phyloP scores from a whole-genome alignment of 225 moss, liverwort and hornwort genomes.

The Polytrichum commune region DNA sequence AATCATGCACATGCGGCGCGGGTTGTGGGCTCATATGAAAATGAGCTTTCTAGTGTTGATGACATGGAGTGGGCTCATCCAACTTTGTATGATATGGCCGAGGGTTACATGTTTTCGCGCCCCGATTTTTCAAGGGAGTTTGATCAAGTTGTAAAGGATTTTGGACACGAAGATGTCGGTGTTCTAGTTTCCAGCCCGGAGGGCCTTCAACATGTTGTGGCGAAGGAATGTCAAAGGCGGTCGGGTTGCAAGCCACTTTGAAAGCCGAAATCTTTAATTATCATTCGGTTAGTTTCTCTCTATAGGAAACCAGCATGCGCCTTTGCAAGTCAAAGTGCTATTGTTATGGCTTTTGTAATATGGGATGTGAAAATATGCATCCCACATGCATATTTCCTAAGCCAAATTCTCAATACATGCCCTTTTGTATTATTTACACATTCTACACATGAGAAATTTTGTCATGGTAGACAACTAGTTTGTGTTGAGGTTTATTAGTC shows the following conservation, averaged over 20 bases:
- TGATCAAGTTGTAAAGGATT: background rate
- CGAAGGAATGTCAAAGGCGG: background rate
- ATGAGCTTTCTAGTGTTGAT: too few species aligned
- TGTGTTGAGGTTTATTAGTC: too few species aligned
- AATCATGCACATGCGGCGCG: too few species aligned
- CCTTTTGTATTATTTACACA: too few species aligned
- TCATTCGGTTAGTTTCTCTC: background rate
- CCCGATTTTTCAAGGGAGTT: background rate
- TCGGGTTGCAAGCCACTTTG: background rate
- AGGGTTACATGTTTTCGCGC: background rate
- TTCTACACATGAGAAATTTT: too few species aligned
- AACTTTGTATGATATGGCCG: background rate
- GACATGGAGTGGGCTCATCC: background rate
- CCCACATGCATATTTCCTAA: too few species aligned
- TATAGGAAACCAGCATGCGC: background rate
- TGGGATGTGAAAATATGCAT: too few species aligned
- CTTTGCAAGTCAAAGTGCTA: too few species aligned
- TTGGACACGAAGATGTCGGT: background rate
- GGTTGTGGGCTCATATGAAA: too few species aligned
- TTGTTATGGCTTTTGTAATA: too few species aligned
- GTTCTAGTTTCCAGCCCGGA: slow-evolving; percentile 1
- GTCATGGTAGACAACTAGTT: too few species aligned
- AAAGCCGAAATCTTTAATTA: background rate
- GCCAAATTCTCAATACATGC: too few species aligned
- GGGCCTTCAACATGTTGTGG: slow-evolving; percentile 1